Conservation (phyloP, 129 eudicot genomes). For the Lonicera japonica region DNA sequence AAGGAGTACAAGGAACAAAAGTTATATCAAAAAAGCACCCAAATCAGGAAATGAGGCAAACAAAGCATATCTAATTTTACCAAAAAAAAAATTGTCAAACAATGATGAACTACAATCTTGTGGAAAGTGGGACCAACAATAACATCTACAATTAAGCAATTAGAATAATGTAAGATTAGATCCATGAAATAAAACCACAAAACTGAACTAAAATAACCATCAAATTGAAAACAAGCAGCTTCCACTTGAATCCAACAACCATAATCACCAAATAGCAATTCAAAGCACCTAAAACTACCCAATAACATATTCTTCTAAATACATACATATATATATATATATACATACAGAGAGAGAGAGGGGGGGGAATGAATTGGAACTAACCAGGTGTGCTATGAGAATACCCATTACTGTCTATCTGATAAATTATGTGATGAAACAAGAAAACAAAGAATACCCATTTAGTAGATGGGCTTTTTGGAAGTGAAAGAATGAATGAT, state of each 20-base stretch:
- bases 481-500: conserved; percentile 1
- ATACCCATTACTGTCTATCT: conserved; percentile 8
- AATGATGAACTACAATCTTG: neutral
- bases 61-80: neutral
- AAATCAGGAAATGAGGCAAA: neutral
- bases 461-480: neutral
- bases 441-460: conserved; percentile 13
- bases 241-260: conserved; percentile 9
- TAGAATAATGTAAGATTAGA: conserved; percentile 1
- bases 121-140: too few species aligned
- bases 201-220: conserved; percentile 7
- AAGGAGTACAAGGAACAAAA: neutral
- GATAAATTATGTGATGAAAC: neutral
- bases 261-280: conserved; percentile 2
- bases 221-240: conserved; percentile 6
- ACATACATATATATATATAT: neutral
- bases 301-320: too few species aligned
- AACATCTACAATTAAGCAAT: conserved; percentile 1
- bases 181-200: neutral
- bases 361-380: conserved; percentile 6
- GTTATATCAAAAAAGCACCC: neutral
- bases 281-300: too few species aligned
- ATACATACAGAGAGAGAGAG: neutral
- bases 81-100: neutral
- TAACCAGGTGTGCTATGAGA: conserved; percentile 36